Evolutionary conservation across 139 green algal genomes (phyloP), one percentile per base, ranked within the genome.

Genomic region (Microglena sp.): DNA sequence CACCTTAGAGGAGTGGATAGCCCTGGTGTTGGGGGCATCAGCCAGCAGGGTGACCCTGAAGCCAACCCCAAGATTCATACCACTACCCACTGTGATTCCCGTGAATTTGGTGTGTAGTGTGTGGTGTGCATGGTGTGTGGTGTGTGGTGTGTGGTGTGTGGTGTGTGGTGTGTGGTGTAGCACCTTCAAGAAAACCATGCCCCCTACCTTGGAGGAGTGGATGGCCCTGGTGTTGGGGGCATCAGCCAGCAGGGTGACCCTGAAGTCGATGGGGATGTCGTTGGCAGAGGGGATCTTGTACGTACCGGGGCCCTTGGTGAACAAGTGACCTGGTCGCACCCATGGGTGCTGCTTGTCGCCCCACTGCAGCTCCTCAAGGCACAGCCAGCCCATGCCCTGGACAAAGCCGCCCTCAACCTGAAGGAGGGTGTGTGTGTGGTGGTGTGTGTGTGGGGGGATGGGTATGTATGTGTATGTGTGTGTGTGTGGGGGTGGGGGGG

Each of bases 231-330:
- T 68, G 77, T 95, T 96, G 64, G 85, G 81, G 0, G 84, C 76
- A 58, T 94, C 77, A 46, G 81, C 64, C 57, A 96, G 83, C 65
- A 97, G 82, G 11, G 67, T 81, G 8, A 97, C 89, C 0, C 89
- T 75, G 62, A 97, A 90, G 77, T 98, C 92, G 0, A 94, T 32
- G 0, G 92, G 93, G 55, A 97, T 95, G 87, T 98, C 93, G 62
- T 96, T 97, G 50, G 82, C 90, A 36, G 82, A 89, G 33, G 93
- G 93, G 61, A 98, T 95, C 78, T 98, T 97, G 82, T 96, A 97
- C 34, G 62, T 76, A 63, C 69, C 76, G 7, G 68, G 68, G 54
- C 64, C 76, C 64, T 81, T 80, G 0, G 92, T 97, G 71, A 91
- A 87, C 21, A 96, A 82, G 30, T 79, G 62, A 4, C 92, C 92